Evolutionary conservation across 2,329 filamentous ascomycete genomes (phyloP).

Genomic region (Shiraia sp.): DNA sequence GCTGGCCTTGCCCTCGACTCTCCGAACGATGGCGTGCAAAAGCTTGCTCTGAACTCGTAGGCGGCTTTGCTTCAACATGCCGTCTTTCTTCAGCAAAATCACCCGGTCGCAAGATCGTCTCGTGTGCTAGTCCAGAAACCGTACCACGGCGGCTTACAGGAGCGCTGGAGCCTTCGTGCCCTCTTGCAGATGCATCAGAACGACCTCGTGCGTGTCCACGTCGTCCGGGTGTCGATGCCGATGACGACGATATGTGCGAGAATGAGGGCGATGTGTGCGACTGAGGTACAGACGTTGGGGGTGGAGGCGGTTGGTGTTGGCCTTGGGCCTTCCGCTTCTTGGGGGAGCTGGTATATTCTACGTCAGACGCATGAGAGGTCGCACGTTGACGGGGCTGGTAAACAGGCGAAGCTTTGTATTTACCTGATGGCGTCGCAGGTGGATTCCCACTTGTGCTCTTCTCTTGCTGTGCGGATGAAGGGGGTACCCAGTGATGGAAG

Average conservation of each 20-base stretch:
- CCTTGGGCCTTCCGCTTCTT: slow-evolving; percentile 79
- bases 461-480: slow-evolving; percentile 62
- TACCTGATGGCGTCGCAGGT: slow-evolving; percentile 73
- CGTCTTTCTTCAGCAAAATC: slow-evolving; percentile 31
- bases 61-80: slow-evolving; percentile 24
- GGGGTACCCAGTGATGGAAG: slow-evolving; percentile 93
- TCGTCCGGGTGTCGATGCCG: slow-evolving; percentile 59
- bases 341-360: slow-evolving; percentile 73
- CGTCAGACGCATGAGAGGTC: slow-evolving; percentile 53
- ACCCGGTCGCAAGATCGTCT: slow-evolving; percentile 28
- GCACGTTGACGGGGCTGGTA: slow-evolving; percentile 54
- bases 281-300: slow-evolving; percentile 55
- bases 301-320: slow-evolving; percentile 55
- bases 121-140: slow-evolving; percentile 37
- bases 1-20: slow-evolving; percentile 27
- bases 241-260: slow-evolving; percentile 61
- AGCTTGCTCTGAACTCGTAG: slow-evolving; percentile 22
- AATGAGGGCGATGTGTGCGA: slow-evolving; percentile 54
- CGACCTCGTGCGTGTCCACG: slow-evolving; percentile 66
- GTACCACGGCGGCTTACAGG: slow-evolving; percentile 40
- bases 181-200: slow-evolving; percentile 62
- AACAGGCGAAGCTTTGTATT: slow-evolving; percentile 49
- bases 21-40: slow-evolving; percentile 30
- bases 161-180: slow-evolving; percentile 32
- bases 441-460: slow-evolving; percentile 62